Base-by-base conservation (phyloP, 768 basidiomycete genomes). In the Mycena metata region DNA sequence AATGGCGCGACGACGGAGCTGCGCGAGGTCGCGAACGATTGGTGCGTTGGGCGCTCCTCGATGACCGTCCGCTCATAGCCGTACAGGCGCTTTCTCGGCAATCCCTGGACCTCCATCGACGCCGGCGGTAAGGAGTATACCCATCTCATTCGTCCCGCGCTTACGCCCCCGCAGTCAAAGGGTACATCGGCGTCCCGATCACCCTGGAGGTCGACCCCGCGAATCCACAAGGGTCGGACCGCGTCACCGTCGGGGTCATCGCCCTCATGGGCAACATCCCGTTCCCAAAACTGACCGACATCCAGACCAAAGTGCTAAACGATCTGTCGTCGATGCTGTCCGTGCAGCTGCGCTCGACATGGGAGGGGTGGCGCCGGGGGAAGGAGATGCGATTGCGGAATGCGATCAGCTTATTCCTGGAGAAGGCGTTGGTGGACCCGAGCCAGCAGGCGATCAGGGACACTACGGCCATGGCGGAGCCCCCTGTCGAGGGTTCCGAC, bases 171-270 rank as follows among this genome's bases (percentile, higher is more conserved):
- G 39, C 39, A 39, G 60, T 62, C 11, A 24, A 24, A 52, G 60
- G 60, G 5, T 62, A 62, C 16, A 39, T 47, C 35, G 66, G 66
- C 26, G 61, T 62, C 19, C 66, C 66, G n/a, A 68, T 68, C 21
- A 62, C 49, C 3, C 39, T 63, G 6, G 46, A 61, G n/a, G 45
- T 60, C 21, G 60, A 62, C 11, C 60, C 60, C n/a, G 55, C 57
- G 17, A n/a, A n/a, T 36, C 56, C 64, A 2, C 21, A 23, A 12
- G 1, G 19, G n/a, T 50, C 52, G 17, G 60, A 68, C 11, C 60
- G 54, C 0, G 41, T 68, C 21, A 61, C 51, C 2, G 61, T 68
- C 30, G 66, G 66, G 24, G 66, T 68, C 30, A 39, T 68, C 16
- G 61, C 60, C 45, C 43, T 68, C 26, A 63, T 68, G 66, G 36